Evolutionary conservation across 116 monocot genomes (phyloP).

Genomic region (Iris pallida): DNA sequence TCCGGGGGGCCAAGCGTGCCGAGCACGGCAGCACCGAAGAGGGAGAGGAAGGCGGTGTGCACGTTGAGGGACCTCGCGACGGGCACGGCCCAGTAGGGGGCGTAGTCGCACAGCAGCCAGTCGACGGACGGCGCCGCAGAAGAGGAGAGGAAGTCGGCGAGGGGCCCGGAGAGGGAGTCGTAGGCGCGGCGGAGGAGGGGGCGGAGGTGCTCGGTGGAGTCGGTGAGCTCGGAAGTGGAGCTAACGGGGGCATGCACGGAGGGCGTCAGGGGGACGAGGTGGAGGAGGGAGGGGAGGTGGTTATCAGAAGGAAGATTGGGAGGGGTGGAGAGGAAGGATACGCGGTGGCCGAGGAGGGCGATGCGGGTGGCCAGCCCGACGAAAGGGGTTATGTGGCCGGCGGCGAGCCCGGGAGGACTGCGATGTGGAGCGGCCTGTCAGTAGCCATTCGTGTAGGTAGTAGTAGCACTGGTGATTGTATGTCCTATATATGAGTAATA

Average conservation of each 20-base stretch:
- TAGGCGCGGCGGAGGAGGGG: neutral
- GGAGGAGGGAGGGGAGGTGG: conserved; percentile 1
- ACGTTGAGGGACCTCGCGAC: neutral
- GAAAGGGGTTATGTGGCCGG: conserved; percentile 25
- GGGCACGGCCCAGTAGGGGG: neutral
- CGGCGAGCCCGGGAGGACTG: conserved; percentile 19
- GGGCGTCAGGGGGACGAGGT: no score
- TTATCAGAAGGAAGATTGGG: conserved; percentile 7
- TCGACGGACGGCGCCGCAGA: neutral
- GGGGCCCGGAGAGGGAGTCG: neutral
- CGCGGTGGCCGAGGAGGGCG: conserved; percentile 13
- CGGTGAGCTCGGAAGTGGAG: neutral
- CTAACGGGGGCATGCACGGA: no score
- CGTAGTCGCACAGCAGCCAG: conserved; percentile 2
- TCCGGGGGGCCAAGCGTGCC: neutral
- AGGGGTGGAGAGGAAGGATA: conserved; percentile 16
- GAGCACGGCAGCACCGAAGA: neutral
- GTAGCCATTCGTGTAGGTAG: no score
- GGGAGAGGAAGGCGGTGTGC: neutral
- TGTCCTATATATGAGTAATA: no score
- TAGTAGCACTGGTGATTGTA: no score
- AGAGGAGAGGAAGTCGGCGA: neutral
- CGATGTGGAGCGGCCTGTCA: conserved; percentile 2
- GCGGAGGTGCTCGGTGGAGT: neutral
- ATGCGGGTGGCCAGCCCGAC: conserved; percentile 17